phyloP scores from a whole-genome alignment of 2,329 filamentous ascomycete genomes.

The Diaporthe australafricana region DNA sequence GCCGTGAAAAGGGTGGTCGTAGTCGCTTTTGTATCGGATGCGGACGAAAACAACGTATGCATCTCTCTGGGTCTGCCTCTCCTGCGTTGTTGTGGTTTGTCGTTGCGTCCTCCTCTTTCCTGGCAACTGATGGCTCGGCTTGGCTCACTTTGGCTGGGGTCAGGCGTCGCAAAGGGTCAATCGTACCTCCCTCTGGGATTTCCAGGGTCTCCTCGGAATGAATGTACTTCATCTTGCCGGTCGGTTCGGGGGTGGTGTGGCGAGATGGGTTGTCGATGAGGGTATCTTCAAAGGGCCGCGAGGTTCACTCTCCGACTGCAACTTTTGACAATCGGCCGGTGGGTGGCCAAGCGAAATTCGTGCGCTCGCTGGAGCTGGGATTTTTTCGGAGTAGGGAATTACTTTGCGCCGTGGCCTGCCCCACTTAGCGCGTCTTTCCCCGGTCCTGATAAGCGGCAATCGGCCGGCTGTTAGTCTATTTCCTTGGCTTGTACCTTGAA shows the following conservation, averaged over 20 bases:
- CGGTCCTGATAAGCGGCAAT: constrained; percentile 10
- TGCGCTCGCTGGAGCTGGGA: constrained; percentile 10
- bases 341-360: constrained; percentile 29
- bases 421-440: not conserved
- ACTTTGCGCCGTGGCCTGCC: constrained; percentile 6
- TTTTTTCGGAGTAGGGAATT: constrained; percentile 24
- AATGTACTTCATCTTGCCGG: constrained; percentile 99
- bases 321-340: constrained; percentile 26
- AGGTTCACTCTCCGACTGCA: constrained; percentile 30
- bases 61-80: not conserved
- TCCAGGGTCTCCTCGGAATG: constrained; percentile 96
- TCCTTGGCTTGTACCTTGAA: not conserved
- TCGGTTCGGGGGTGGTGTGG: constrained; percentile 53
- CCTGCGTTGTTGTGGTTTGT: not conserved
- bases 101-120: constrained; percentile 30
- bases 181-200: constrained; percentile 96
- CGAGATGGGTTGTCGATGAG: constrained; percentile 49
- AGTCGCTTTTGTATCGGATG: not conserved
- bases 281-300: constrained; percentile 34
- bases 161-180: constrained; percentile 38
- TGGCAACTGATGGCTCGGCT: constrained; percentile 30
- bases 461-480: not conserved
- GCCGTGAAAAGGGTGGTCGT: not conserved
- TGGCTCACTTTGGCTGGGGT: constrained; percentile 29
- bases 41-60: not conserved